Base-by-base conservation (phyloP, 805 yeast genomes). In the Saccharomycopsis sp. region DNA sequence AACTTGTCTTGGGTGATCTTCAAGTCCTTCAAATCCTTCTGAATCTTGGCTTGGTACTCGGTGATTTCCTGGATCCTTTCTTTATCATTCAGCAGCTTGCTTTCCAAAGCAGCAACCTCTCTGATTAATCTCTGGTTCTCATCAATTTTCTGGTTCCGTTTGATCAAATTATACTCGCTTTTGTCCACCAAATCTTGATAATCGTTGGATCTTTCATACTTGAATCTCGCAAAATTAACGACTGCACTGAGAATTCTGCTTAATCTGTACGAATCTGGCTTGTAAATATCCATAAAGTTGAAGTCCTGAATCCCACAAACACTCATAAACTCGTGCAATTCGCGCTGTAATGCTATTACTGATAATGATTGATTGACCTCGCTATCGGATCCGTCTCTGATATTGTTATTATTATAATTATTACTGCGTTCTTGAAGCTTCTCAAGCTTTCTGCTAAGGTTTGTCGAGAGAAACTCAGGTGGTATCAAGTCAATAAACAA, bases 271-370 rank as follows among this genome's bases (percentile, higher is more conserved):
- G 87, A 75, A n/a, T 90, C 96, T 0, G 97, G 97, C 63, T 83
- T 83, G 59, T 81, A 75, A 34, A 91, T 73, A 72, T 91, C 97
- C 72, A 81, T 76, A 55, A 90, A 74, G 50, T 84, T 80, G 67
- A 90, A 87, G 69, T 91, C 96, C 58, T 81, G 77, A 1, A 91
- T 80, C 0, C 96, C 96, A 67, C 93, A 85, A 59, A 80, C 84
- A 52, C 78, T 77, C 63, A 89, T 76, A 68, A 89, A 87, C 66
- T 77, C 78, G 68, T 76, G 78, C 63, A 87, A 78, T 3, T 82
- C 81, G 56, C 83, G 72, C 60, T 84, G 87, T 24, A 86, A 71
- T 1, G 82, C 81, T 19, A 87, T 72, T 12, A 84, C 70, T 57
- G 74, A 73, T 65, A 84, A 67, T 3, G 85, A 73, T 35, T 76